These are phyloP conservation scores for Phanerodontia chrysosporium DNA, from an alignment of 768 basidiomycete species.

Conservation along the genomic window DNA sequence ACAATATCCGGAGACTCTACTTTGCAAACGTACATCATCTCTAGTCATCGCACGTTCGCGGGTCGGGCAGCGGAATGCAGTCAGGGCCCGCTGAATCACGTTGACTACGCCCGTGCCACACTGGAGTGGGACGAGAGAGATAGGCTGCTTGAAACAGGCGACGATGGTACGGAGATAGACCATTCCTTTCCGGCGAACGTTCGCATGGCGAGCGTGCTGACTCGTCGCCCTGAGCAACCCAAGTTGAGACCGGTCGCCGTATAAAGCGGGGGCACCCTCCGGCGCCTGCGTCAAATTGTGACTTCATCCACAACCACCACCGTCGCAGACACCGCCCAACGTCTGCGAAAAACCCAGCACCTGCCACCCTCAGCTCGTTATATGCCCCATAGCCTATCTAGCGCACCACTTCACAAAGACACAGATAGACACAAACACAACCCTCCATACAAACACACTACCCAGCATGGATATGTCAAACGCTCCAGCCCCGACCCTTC, in stretches of 20 bases:
- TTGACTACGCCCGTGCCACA: background rate
- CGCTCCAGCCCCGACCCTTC: conserved; percentile 18
- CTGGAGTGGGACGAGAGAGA: background rate
- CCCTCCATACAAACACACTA: conserved; percentile 25
- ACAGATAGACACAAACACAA: conserved; percentile 28
- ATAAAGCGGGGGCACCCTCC: background rate
- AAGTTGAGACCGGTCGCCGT: background rate
- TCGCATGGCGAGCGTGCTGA: background rate
- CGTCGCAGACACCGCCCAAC: conserved; percentile 24
- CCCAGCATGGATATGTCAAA: conserved; percentile 49
- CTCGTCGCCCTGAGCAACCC: background rate
- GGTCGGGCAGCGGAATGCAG: background rate
- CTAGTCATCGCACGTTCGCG: background rate
- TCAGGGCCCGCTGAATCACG: background rate
- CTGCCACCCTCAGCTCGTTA: conserved; percentile 33
- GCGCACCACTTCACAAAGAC: conserved; percentile 36
- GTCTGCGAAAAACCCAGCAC: conserved; percentile 21
- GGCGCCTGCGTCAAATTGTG: background rate
- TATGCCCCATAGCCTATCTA: conserved; percentile 62
- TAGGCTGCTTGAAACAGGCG: background rate
- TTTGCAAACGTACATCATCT: background rate
- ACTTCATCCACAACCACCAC: conserved; percentile 20
- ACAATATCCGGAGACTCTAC: conserved; percentile 13
- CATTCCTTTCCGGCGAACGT: background rate
- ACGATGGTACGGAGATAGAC: background rate